Evolutionary conservation across 805 yeast species (phyloP).

Genomic region (Zygoascus tannicola): DNA sequence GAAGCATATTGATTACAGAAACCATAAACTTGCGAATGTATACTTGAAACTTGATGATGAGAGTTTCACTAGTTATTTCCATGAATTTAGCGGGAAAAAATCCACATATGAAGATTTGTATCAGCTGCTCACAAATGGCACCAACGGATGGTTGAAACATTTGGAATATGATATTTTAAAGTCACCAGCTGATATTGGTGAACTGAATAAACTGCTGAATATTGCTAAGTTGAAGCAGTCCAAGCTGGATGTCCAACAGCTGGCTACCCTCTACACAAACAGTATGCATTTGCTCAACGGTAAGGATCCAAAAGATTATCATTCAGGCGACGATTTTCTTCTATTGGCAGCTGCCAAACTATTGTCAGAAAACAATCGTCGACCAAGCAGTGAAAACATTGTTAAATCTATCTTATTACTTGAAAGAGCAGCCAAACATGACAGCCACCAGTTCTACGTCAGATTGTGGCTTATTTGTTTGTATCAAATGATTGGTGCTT

Average conservation of each 20-base stretch:
- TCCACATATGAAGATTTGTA: constrained; percentile 59
- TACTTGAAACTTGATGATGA: constrained; percentile 26
- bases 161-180: constrained; percentile 14
- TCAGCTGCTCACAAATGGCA: neutral
- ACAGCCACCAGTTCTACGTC: constrained; percentile 64
- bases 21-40: constrained; percentile 45
- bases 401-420: constrained; percentile 39
- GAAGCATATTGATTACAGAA: constrained; percentile 30
- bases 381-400: constrained; percentile 40
- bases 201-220: constrained; percentile 29
- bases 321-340: constrained; percentile 57
- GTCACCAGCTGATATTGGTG: constrained; percentile 14
- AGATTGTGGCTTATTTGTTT: constrained; percentile 62
- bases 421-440: constrained; percentile 46
- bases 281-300: constrained; percentile 30
- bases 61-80: constrained; percentile 34
- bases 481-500: constrained; percentile 50
- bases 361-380: constrained; percentile 31
- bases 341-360: constrained; percentile 42
- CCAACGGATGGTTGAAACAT: neutral
- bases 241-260: constrained; percentile 18
- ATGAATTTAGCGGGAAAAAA: constrained; percentile 42
- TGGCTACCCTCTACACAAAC: constrained; percentile 34
- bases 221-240: constrained; percentile 37
- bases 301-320: constrained; percentile 58